Percentiles rank a stretch among this genome's conserved stretches.
phyloP scores from a whole-genome alignment of 163 green algal genomes.

The Scenedesmus sp. region DNA sequence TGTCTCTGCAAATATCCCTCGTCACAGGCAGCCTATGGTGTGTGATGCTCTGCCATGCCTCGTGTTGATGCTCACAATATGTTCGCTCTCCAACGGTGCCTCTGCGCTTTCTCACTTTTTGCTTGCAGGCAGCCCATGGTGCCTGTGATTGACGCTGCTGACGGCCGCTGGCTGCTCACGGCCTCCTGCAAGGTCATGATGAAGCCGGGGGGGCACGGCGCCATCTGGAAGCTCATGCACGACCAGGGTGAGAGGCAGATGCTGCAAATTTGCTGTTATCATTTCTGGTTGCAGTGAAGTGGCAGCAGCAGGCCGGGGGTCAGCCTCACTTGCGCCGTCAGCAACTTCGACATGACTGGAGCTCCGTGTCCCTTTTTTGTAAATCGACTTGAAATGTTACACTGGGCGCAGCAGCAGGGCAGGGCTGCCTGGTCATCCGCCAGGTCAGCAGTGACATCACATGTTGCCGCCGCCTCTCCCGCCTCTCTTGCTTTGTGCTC shows the following conservation, averaged over 20 bases:
- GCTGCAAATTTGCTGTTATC: slow-evolving; percentile 54
- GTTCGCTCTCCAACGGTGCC: too few relatives aligned
- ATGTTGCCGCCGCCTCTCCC: slow-evolving; percentile 92
- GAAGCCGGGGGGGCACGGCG: slow-evolving; percentile 98
- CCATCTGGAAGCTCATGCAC: slow-evolving; percentile 99
- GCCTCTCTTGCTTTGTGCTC: neutral
- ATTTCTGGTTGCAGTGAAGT: too few relatives aligned
- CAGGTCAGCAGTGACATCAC: slow-evolving; percentile 92
- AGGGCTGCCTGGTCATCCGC: slow-evolving; percentile 86
- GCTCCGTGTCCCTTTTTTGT: too few relatives aligned
- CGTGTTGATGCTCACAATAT: neutral
- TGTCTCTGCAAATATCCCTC: too few relatives aligned
- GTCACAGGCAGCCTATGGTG: too few relatives aligned
- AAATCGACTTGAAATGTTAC: slow-evolving; percentile 72
- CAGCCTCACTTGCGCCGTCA: too few relatives aligned
- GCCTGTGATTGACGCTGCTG: slow-evolving; percentile 83
- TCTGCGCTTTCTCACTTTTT: too few relatives aligned
- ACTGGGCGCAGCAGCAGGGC: slow-evolving; percentile 75
- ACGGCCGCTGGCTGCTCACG: slow-evolving; percentile 91
- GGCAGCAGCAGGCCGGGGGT: too few relatives aligned
- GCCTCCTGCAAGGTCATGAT: slow-evolving; percentile 71
- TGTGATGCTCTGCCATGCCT: too few relatives aligned
- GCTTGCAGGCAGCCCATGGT: slow-evolving; percentile 90
- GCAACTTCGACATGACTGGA: too few relatives aligned
- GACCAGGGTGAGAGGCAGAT: slow-evolving; percentile 74